Percentiles rank a stretch among this genome's conserved stretches.
These are phyloP conservation scores for Penicillium sp. DNA, from an alignment of 2,329 filamentous ascomycete genomes.

Conservation along the genomic window DNA sequence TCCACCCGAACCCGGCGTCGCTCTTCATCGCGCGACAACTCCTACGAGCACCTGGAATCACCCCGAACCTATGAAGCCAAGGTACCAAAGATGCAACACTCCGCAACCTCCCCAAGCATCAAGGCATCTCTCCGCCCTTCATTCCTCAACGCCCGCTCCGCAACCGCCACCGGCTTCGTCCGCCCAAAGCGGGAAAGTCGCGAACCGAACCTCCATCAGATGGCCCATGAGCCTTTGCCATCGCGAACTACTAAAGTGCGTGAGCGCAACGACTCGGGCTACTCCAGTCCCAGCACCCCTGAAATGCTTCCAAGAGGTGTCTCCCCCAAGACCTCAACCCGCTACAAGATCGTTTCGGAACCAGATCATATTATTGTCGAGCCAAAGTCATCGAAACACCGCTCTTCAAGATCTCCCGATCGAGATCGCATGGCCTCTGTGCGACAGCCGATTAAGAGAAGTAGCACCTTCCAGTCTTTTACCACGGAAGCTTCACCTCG, in stretches of 20 bases:
- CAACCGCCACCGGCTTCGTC: conserved; percentile 30
- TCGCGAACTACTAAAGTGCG: conserved; percentile 40
- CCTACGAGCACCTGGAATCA: conserved; percentile 32
- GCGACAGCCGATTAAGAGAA: conserved; percentile 29
- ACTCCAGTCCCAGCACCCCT: conserved; percentile 47
- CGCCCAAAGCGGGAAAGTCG: conserved; percentile 30
- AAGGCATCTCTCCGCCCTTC: conserved; percentile 34
- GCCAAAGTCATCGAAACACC: conserved; percentile 27
- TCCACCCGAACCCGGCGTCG: conserved; percentile 30
- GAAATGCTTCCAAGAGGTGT: conserved; percentile 37
- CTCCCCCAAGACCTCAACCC: conserved; percentile 35
- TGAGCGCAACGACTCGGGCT: conserved; percentile 45
- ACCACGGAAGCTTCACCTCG: conserved; percentile 23
- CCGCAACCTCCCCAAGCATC: conserved; percentile 34
- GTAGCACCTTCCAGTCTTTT: conserved; percentile 31
- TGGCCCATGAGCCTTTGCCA: conserved; percentile 28
- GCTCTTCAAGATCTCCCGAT: conserved; percentile 29
- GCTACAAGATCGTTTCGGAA: conserved; percentile 34
- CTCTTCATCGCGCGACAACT: conserved; percentile 34
- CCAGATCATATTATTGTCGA: conserved; percentile 32
- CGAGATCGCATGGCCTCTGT: conserved; percentile 23
- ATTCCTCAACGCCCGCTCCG: conserved; percentile 33
- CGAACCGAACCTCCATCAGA: conserved; percentile 23
- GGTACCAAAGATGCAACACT: conserved; percentile 38
- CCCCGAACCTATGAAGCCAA: conserved; percentile 25